Evolutionary conservation across 2,329 filamentous ascomycete species (phyloP), one percentile per base, ranked within the genome.

Genomic region (Trichoderma polysporum): DNA sequence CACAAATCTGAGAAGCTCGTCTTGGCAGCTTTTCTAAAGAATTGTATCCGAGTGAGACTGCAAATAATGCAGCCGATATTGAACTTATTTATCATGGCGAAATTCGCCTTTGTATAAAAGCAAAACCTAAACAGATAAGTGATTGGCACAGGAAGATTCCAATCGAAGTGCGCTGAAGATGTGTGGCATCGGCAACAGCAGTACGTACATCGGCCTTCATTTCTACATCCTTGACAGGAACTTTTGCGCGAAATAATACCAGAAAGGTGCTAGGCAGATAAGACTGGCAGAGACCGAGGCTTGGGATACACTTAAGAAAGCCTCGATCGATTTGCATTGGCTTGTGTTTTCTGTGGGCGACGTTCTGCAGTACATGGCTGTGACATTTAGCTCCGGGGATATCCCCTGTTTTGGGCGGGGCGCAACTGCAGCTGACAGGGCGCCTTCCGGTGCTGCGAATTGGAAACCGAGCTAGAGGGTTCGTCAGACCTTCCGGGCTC

Each of bases 381-480:
- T 31, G 8, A 29, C 22, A 39, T 0, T 37, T 62, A 62, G 59
- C 59, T 39, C 47, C 59, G 47, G 59, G 33, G 45, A 62, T 52
- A 62, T 47, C 50, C 47, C 59, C 37, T 50, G 47, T 39, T 62
- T 62, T 39, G 59, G 47, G 59, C 58, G 47, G 59, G 59, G 59
- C 59, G 47, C 31, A 52, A 52, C 2, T 62, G 47, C 47, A 47
- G 47, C 59, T 62, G 47, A 62, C 47, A 41, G 41, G 35, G 7
- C 45, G 58, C 31, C 58, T 19, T 61, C 41, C 31, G 27, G 49
- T 41, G 25, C n/a, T 25, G n/a, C 25, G 8, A 25, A 62, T 52
- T 62, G 47, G 33, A 62, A 62, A 35, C 33, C 25, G 33, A n/a
- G 59, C 59, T 62, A 62, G 45, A 41, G 47, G 47, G 33, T 62